phyloP scores from a whole-genome alignment of 345 rosid species.

The Garcia nutans region DNA sequence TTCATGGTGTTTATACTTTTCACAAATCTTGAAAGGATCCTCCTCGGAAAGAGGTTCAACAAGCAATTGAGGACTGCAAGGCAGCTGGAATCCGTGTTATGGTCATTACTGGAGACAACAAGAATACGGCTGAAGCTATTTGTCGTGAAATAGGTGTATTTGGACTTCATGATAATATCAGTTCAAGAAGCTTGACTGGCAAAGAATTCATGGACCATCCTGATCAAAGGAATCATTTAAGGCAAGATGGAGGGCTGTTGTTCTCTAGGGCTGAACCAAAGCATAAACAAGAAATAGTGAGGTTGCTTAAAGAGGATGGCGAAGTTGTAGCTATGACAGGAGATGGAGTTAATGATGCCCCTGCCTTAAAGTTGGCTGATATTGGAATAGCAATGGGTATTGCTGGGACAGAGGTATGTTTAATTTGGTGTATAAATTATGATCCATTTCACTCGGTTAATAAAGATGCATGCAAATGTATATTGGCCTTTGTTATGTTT shows the following conservation, averaged over 20 bases:
- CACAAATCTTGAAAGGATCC: conserved; percentile 63
- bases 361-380: conserved; percentile 95
- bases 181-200: conserved; percentile 75
- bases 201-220: conserved; percentile 63
- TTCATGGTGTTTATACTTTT: conserved; percentile 7
- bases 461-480: not conserved
- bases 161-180: conserved; percentile 57
- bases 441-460: not conserved
- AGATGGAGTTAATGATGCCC: conserved; percentile 98
- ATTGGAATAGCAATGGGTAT: conserved; percentile 99
- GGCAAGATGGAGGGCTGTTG: conserved; percentile 74
- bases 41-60: conserved; percentile 87
- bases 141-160: conserved; percentile 96
- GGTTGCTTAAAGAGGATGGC: conserved; percentile 94
- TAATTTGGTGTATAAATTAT: not conserved
- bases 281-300: conserved; percentile 97
- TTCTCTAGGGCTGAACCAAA: conserved; percentile 98
- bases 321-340: conserved; percentile 99
- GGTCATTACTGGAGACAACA: conserved; percentile 96
- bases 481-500: not conserved
- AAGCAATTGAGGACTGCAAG: conserved; percentile 95
- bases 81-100: conserved; percentile 96
- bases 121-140: conserved; percentile 92
- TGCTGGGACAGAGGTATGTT: conserved; percentile 83
- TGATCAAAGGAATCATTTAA: conserved; percentile 55